Evolutionary conservation across 768 basidiomycete species (phyloP).

Genomic region (Saitozyma podzolica): DNA sequence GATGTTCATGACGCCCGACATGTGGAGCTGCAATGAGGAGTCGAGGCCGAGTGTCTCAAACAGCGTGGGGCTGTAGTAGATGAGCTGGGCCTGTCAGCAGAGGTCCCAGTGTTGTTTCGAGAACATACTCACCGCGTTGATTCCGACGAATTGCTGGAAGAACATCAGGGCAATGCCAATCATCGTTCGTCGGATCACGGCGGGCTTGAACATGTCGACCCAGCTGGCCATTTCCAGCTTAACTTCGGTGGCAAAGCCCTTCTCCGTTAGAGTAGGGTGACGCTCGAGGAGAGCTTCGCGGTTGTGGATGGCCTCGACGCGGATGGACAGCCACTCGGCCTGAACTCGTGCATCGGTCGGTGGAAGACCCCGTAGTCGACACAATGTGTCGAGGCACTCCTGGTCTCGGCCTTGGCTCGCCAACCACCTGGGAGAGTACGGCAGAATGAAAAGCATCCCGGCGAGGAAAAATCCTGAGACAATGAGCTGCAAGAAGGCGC

Average conservation of each 20-base stretch:
- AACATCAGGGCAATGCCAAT: slow-evolving; percentile 27
- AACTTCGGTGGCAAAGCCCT: neutral
- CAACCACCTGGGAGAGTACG: slow-evolving; percentile 33
- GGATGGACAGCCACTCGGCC: slow-evolving; percentile 24
- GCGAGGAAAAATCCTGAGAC: slow-evolving; percentile 1
- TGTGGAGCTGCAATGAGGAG: slow-evolving; percentile 9
- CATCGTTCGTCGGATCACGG: neutral
- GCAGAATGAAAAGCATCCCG: slow-evolving; percentile 11
- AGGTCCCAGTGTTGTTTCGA: too few relatives aligned
- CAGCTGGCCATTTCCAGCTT: too few relatives aligned
- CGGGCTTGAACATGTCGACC: too few relatives aligned
- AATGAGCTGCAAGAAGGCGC: too few relatives aligned
- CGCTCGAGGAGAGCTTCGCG: too few relatives aligned
- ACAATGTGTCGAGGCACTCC: slow-evolving; percentile 21
- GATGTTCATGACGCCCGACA: slow-evolving; percentile 22
- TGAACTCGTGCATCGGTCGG: slow-evolving; percentile 15
- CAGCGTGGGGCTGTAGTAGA: slow-evolving; percentile 8
- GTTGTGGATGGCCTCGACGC: slow-evolving; percentile 11
- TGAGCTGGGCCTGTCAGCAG: neutral
- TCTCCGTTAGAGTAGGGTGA: neutral
- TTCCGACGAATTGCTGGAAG: slow-evolving; percentile 30
- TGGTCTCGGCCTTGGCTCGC: slow-evolving; percentile 18
- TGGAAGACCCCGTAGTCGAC: slow-evolving; percentile 10
- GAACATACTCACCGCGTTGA: slow-evolving; percentile 13
- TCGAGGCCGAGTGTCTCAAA: slow-evolving; percentile 18